phyloP scores from a whole-genome alignment of 1,139 yeast species.

The Hyphopichia buzzinii region DNA sequence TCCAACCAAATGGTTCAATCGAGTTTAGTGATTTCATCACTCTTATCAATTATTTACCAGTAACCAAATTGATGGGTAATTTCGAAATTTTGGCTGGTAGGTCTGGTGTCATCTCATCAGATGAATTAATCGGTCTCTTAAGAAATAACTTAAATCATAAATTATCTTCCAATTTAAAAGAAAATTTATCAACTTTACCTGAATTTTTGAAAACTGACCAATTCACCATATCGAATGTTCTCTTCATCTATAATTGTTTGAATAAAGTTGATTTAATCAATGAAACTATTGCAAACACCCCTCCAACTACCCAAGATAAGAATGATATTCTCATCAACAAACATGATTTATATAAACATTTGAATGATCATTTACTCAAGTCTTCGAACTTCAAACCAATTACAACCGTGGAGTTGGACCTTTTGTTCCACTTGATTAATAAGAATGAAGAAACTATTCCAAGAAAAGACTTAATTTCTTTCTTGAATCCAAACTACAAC shows the following conservation, averaged over 20 bases:
- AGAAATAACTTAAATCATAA: slow-evolving; percentile 43
- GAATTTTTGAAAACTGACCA: slow-evolving; percentile 35
- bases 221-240: slow-evolving; percentile 42
- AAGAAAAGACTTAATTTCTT: slow-evolving; percentile 50
- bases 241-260: slow-evolving; percentile 43
- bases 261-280: slow-evolving; percentile 51
- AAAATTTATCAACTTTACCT: slow-evolving; percentile 33
- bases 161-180: slow-evolving; percentile 37
- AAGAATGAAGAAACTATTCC: slow-evolving; percentile 47
- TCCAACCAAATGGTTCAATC: slow-evolving; percentile 41
- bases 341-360: slow-evolving; percentile 41
- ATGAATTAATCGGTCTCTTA: slow-evolving; percentile 35
- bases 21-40: slow-evolving; percentile 41
- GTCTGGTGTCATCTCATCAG: slow-evolving; percentile 29
- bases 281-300: slow-evolving; percentile 58
- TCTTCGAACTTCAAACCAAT: slow-evolving; percentile 52
- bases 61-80: slow-evolving; percentile 46
- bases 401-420: slow-evolving; percentile 41
- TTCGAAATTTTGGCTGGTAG: slow-evolving; percentile 41
- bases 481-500: slow-evolving; percentile 45
- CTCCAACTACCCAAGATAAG: slow-evolving; percentile 45
- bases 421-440: slow-evolving; percentile 49
- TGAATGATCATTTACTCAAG: slow-evolving; percentile 52
- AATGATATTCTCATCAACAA: slow-evolving; percentile 46
- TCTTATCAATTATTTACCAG: slow-evolving; percentile 44